phyloP scores from a whole-genome alignment of 371 early-diverging fungal genomes.

The Cokeromyces recurvatus region DNA sequence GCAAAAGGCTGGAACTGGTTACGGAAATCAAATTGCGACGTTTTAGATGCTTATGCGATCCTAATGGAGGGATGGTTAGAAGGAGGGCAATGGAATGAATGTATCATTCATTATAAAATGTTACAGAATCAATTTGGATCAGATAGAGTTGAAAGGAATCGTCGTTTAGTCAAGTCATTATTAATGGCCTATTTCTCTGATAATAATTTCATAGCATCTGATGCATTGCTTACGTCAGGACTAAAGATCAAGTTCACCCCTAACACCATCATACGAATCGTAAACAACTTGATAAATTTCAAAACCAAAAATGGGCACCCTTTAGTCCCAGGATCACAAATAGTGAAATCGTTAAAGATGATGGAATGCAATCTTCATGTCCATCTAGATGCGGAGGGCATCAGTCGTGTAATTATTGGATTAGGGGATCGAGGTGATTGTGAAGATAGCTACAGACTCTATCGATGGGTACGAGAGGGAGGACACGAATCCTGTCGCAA shows the following conservation, averaged over 20 bases:
- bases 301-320: conserved; percentile 4
- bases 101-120: conserved; percentile 6
- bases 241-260: conserved; percentile 17
- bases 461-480: conserved; percentile 21
- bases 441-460: conserved; percentile 19
- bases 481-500: background rate
- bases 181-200: conserved; percentile 13
- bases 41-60: conserved; percentile 25
- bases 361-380: conserved; percentile 25
- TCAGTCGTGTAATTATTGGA: conserved; percentile 20
- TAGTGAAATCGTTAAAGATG: conserved; percentile 18
- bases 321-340: conserved; percentile 12
- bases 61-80: conserved; percentile 24
- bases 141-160: conserved; percentile 6
- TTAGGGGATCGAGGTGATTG: conserved; percentile 32
- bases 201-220: background rate
- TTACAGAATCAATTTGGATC: background rate
- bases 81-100: conserved; percentile 17
- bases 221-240: background rate
- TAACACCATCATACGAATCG: conserved; percentile 20
- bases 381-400: conserved; percentile 12
- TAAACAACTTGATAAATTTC: conserved; percentile 9
- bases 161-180: conserved; percentile 26
- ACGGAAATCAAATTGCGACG: background rate
- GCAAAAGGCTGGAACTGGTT: conserved; percentile 16